phyloP scores from a whole-genome alignment of 2,329 filamentous ascomycete species.

The Ascochyta fabae region DNA sequence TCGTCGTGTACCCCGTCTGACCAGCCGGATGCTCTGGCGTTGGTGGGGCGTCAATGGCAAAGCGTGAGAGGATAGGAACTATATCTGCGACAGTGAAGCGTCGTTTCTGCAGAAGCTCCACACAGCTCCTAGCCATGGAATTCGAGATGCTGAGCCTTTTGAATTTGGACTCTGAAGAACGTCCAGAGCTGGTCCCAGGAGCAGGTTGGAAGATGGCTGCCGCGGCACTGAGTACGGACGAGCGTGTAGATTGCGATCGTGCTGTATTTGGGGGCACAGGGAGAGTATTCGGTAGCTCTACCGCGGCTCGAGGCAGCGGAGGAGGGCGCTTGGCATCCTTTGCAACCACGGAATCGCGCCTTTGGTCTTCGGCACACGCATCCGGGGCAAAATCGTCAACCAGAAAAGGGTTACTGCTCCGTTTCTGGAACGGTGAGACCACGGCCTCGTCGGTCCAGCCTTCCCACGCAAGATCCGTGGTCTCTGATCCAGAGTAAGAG shows the following conservation, averaged over 20 bases:
- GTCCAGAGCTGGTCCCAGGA: background rate
- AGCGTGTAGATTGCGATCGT: slow-evolving; percentile 10
- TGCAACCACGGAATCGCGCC: background rate
- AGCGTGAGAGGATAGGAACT: background rate
- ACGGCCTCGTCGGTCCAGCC: slow-evolving; percentile 37
- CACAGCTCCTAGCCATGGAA: slow-evolving; percentile 2
- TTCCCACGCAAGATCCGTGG: slow-evolving; percentile 37
- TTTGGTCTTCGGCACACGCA: background rate
- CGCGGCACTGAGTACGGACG: slow-evolving; percentile 26
- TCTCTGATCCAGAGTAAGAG: slow-evolving; percentile 26
- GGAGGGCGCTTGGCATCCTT: slow-evolving; percentile 10
- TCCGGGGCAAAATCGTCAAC: slow-evolving; percentile 33
- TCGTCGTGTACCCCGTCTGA: slow-evolving; percentile 14
- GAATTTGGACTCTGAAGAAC: slow-evolving; percentile 4
- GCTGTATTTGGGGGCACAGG: slow-evolving; percentile 26
- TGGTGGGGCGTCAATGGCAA: background rate
- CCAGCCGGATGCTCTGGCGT: slow-evolving; percentile 1
- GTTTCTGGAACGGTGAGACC: slow-evolving; percentile 33
- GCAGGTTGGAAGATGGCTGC: slow-evolving; percentile 35
- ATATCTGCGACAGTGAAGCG: slow-evolving; percentile 2
- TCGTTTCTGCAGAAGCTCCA: background rate
- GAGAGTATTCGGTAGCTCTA: slow-evolving; percentile 1
- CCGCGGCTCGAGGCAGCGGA: slow-evolving; percentile 1
- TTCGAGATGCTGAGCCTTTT: slow-evolving; percentile 31
- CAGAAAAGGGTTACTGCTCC: slow-evolving; percentile 17